Evolutionary conservation across 768 basidiomycete genomes (phyloP).

Genomic region (Macrolepiota dolichaula): DNA sequence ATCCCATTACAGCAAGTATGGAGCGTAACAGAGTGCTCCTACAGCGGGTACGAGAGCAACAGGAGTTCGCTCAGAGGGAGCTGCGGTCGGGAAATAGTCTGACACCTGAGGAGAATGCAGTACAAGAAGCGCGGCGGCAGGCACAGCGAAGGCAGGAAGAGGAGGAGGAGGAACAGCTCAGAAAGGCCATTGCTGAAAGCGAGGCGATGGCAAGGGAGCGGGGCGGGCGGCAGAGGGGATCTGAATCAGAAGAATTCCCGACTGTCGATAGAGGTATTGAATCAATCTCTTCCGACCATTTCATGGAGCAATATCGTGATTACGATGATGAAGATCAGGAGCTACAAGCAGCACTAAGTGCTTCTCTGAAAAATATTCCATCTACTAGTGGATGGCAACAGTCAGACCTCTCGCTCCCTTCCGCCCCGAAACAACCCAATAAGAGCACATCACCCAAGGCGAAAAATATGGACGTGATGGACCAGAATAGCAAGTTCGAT

Average conservation of each 20-base stretch:
- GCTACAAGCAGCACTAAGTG: constrained; percentile 83
- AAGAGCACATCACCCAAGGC: background rate
- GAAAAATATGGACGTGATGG: background rate
- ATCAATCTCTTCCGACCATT: background rate
- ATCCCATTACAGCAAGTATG: constrained; percentile 66
- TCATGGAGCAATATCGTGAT: constrained; percentile 32
- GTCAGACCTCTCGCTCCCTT: constrained; percentile 22
- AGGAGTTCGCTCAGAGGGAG: constrained; percentile 64
- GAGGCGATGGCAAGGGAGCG: constrained; percentile 35
- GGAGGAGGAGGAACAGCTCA: constrained; percentile 58
- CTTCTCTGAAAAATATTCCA: constrained; percentile 69
- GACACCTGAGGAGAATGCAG: constrained; percentile 27
- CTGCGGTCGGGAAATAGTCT: constrained; percentile 39
- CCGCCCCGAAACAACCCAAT: constrained; percentile 5
- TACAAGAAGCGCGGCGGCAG: constrained; percentile 29
- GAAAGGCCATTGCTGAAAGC: constrained; percentile 61
- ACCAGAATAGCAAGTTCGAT: background rate
- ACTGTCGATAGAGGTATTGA: background rate
- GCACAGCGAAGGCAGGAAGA: constrained; percentile 32
- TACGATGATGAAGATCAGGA: constrained; percentile 88
- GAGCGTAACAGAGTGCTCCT: constrained; percentile 58
- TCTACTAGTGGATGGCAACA: constrained; percentile 46
- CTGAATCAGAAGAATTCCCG: background rate
- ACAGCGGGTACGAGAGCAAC: constrained; percentile 61
- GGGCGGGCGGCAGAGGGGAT: background rate